Evolutionary conservation across 1,139 yeast species (phyloP), one percentile per base, ranked within the genome.

Genomic region (Wickerhamiella infanticola): DNA sequence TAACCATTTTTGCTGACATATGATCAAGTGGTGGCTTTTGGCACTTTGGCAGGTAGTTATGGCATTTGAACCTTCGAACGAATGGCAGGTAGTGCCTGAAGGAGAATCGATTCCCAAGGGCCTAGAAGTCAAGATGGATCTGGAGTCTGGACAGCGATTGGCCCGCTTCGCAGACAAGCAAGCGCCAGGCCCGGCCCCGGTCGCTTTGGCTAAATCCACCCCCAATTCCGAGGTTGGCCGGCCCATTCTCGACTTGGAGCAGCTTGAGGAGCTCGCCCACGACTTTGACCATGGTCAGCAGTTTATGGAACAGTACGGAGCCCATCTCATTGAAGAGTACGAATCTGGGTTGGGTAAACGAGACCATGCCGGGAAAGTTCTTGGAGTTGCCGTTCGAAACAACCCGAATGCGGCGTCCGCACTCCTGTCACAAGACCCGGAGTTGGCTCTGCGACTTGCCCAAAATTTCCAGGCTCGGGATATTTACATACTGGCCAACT

Each of bases 41-140:
- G 11, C 18, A 18, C 18, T 18, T 18, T 33, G 35, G 11, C n/a
- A n/a, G 8, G 24, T 23, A 7, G 39, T 36, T 9, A 63, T 63
- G 46, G 54, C 73, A 2, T 82, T 84, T 56, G 72, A 61, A 38
- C 81, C 95, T 0, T 63, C 77, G 0, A 51, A 58, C 2, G 74
- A 79, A 54, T 86, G 95, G 94, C 78, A 79, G 65, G 58, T 58
- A 1, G 73, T 86, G 6, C 71, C 66, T 58, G 77, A 73, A 49
- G 83, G 81, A 26, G 49, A 42, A 3, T 46, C 47, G 3, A 25
- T 50, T 3, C 52, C 51, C 3, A 52, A 41, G 4, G 52, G 52
- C 3, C 46, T 50, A 1, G 52, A 50, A 9, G 41, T 50, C 40
- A 35, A 37, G 11, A 40, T 50, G 48, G 52, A 50, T 23, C 9